phyloP scores from a whole-genome alignment of 495 filamentous ascomycete species.

The Talaromyces nanjingensis region DNA sequence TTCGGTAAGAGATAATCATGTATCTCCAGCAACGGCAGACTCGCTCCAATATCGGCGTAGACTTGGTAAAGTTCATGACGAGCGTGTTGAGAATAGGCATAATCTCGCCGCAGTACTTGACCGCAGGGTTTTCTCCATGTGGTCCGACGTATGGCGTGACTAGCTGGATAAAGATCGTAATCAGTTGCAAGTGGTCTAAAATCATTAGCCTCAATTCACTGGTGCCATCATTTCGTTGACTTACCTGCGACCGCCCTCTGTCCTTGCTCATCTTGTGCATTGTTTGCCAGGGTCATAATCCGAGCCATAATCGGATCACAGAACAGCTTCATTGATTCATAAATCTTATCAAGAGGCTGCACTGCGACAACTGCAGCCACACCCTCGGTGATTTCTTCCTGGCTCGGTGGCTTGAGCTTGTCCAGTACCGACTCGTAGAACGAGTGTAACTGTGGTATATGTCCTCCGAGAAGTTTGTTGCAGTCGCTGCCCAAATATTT shows the following conservation, averaged over 20 bases:
- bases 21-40: conserved; percentile 91
- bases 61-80: conserved; percentile 74
- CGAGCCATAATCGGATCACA: conserved; percentile 86
- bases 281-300: conserved; percentile 79
- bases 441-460: conserved; percentile 74
- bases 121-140: conserved; percentile 76
- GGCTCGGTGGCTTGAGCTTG: conserved; percentile 72
- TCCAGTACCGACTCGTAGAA: conserved; percentile 89
- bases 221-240: conserved; percentile 12
- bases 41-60: conserved; percentile 82
- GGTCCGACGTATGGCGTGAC: conserved; percentile 70
- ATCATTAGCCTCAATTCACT: not conserved
- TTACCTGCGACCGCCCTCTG: conserved; percentile 78
- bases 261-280: conserved; percentile 69
- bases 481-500: conserved; percentile 97
- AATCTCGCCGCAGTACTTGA: conserved; percentile 93
- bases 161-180: conserved; percentile 80
- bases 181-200: conserved; percentile 76
- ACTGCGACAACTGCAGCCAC: conserved; percentile 85
- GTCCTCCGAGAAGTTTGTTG: conserved; percentile 70
- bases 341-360: conserved; percentile 72
- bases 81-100: conserved; percentile 80
- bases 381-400: conserved; percentile 93
- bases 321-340: conserved; percentile 80
- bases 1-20: conserved; percentile 93